Conservation (phyloP, 345 rosid species). For the Jatropha curcas region DNA sequence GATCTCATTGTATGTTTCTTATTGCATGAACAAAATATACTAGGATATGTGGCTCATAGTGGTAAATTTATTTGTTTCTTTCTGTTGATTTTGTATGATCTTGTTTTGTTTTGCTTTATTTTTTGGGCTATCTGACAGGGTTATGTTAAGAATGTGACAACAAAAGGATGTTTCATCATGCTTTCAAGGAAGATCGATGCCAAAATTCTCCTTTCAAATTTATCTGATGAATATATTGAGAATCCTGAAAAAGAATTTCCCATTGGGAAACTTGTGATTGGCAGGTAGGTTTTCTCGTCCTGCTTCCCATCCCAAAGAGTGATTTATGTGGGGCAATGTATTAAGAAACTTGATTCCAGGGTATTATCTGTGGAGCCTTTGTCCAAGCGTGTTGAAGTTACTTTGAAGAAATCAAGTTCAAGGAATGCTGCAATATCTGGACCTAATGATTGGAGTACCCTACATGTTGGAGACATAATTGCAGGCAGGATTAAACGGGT, state of each 20-base stretch:
- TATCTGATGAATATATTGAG: slow-evolving; percentile 69
- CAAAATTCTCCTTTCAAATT: slow-evolving; percentile 70
- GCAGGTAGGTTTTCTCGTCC: slow-evolving; percentile 53
- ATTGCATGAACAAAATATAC: neutral
- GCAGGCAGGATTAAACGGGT: slow-evolving; percentile 75
- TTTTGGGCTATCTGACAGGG: slow-evolving; percentile 53
- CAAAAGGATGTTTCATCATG: slow-evolving; percentile 86
- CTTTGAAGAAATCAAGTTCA: slow-evolving; percentile 56
- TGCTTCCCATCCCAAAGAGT: slow-evolving; percentile 3
- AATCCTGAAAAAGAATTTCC: slow-evolving; percentile 80
- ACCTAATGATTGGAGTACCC: slow-evolving; percentile 47
- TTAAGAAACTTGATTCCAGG: slow-evolving; percentile 51
- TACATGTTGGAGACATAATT: slow-evolving; percentile 62
- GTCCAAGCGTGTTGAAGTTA: slow-evolving; percentile 84
- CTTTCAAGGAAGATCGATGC: slow-evolving; percentile 91
- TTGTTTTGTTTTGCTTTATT: too few species aligned
- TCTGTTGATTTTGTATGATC: neutral
- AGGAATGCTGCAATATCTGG: slow-evolving; percentile 45
- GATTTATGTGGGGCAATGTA: neutral
- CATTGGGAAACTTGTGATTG: slow-evolving; percentile 78
- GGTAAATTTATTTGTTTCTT: neutral
- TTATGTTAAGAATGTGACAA: slow-evolving; percentile 73
- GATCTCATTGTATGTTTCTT: neutral
- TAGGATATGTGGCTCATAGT: neutral
- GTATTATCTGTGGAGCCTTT: slow-evolving; percentile 77